Conservation (phyloP, 257 asterid genomes). For the Voacanga thouarsii region DNA sequence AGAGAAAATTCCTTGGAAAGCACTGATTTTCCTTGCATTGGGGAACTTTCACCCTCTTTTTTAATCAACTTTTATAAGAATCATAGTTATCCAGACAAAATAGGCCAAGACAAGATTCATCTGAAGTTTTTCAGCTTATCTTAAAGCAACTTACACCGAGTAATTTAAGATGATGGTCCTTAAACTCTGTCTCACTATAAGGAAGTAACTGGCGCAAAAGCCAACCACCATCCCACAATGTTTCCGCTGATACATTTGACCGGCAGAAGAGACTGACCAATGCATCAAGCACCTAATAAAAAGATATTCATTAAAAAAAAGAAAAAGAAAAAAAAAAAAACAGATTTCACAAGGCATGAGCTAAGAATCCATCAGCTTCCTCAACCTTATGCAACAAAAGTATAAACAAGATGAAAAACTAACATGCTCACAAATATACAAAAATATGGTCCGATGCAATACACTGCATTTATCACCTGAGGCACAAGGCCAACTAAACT, state of each 20-base stretch:
- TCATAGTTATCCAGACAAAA: background rate
- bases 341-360: background rate
- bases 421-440: background rate
- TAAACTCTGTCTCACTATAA: slow-evolving; percentile 77
- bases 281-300: slow-evolving; percentile 80
- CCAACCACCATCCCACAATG: slow-evolving; percentile 99
- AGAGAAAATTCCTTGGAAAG: background rate
- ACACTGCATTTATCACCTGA: background rate
- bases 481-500: background rate
- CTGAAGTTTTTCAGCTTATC: slow-evolving; percentile 11
- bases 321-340: too few relatives aligned
- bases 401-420: background rate
- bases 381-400: background rate
- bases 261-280: slow-evolving; percentile 95
- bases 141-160: slow-evolving; percentile 56
- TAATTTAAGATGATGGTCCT: slow-evolving; percentile 57
- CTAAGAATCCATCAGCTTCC: background rate
- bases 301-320: slow-evolving; percentile 24
- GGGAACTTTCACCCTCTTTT: background rate
- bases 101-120: background rate
- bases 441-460: background rate
- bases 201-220: slow-evolving; percentile 97
- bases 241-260: slow-evolving; percentile 85
- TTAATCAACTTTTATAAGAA: background rate
- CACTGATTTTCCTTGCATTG: background rate